phyloP scores from a whole-genome alignment of 2,329 filamentous ascomycete genomes.

The Neodidymelliopsis sp. region DNA sequence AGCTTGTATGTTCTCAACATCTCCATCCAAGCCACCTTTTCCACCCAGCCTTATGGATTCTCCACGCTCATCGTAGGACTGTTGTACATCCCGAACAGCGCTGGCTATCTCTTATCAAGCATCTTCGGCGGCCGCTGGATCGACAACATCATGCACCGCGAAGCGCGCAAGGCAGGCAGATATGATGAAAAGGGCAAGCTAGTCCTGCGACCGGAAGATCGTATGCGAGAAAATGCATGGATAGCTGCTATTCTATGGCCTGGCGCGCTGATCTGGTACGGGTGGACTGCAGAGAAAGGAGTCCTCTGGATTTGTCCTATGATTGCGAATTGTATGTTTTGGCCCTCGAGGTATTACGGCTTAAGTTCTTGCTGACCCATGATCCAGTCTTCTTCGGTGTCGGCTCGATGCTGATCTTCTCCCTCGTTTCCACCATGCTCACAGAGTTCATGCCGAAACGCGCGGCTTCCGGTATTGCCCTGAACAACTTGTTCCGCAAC shows the following conservation, averaged over 20 bases:
- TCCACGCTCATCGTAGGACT: slow-evolving; percentile 48
- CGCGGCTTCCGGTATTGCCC: slow-evolving; percentile 46
- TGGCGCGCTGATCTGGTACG: slow-evolving; percentile 48
- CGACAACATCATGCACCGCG: slow-evolving; percentile 51
- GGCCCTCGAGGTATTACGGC: too few species aligned
- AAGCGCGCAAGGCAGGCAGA: slow-evolving; percentile 47
- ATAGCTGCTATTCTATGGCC: slow-evolving; percentile 48
- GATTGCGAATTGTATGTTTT: slow-evolving; percentile 43
- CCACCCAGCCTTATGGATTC: slow-evolving; percentile 44
- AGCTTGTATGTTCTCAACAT: slow-evolving; percentile 52
- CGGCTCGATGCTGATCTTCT: slow-evolving; percentile 51
- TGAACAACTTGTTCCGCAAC: slow-evolving; percentile 52
- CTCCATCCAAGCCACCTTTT: slow-evolving; percentile 47
- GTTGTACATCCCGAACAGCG: slow-evolving; percentile 48
- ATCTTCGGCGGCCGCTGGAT: slow-evolving; percentile 51
- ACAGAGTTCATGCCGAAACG: slow-evolving; percentile 51
- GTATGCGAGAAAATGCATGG: slow-evolving; percentile 53
- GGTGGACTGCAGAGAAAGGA: slow-evolving; percentile 45
- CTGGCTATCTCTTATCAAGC: slow-evolving; percentile 47
- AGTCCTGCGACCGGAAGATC: slow-evolving; percentile 47
- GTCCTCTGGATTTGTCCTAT: slow-evolving; percentile 47
- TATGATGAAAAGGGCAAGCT: slow-evolving; percentile 48
- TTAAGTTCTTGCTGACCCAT: not conserved
- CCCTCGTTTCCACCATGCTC: slow-evolving; percentile 49
- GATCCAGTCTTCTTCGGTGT: slow-evolving; percentile 49